Evolutionary conservation across 805 yeast species (phyloP), one percentile per base, ranked within the genome.

Genomic region (Saturnispora zaruensis): DNA sequence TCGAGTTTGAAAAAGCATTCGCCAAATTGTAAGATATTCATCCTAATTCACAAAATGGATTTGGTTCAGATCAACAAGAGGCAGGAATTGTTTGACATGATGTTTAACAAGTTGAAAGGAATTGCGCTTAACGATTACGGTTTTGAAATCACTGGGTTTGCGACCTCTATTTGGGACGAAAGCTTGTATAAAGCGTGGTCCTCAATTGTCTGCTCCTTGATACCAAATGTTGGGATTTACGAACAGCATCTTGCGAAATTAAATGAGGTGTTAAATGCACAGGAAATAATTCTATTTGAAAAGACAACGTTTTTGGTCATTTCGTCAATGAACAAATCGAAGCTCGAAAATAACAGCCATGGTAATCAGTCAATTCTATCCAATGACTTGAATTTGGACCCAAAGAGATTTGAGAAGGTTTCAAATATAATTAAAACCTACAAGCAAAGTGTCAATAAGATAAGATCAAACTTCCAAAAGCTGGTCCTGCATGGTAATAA

Each of bases 151-250:
- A 77, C 79, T 14, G 97, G 97, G 2, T 91, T 89, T 63, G 91
- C 96, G 5, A 93, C 98, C 0, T 87, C 96, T 1, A 91, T 91
- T 51, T 91, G 98, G 98, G 97, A 91, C 68, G 98, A 91, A 65
- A 81, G 91, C 60, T 71, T 91, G 51, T 93, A 91, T 65, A 90
- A 86, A 65, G 99, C 99, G 1, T 93, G 99, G 99, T 87, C 96
- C 2, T 86, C 82, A 45, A 91, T 93, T 52, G 97, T 93, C 33
- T 90, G 98, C 62, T 85, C 96, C 2, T 73, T 93, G 57, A 91
- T 93, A 51, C 97, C 99, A 13, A 91, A 93, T 60, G 90, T 91
- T 78, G 75, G 79, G 36, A 68, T 81, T 14, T 85, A 88, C 60
- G 91, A 91, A 65, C 77, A 77, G 51, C 84, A 87, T 61, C 71